These are phyloP conservation scores for Polytrichum formosum DNA, from an alignment of 225 moss, liverwort and hornwort genomes.

Conservation along the genomic window DNA sequence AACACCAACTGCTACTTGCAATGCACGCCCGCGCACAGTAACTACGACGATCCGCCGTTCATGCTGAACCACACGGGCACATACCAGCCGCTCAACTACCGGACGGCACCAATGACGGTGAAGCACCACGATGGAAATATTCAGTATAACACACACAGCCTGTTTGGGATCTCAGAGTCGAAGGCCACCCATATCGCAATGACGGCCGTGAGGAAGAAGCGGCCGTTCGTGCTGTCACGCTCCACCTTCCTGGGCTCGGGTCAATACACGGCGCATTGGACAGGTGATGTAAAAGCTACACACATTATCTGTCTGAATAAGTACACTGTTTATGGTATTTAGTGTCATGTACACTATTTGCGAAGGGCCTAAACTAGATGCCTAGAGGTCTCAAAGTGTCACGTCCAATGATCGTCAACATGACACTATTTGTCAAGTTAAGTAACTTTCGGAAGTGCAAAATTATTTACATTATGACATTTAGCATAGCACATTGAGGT, in stretches of 20 bases:
- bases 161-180: constrained; percentile 57
- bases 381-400: too few species aligned
- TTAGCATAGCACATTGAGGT: too few species aligned
- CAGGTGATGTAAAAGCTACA: constrained; percentile 16
- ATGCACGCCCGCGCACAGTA: constrained; percentile 41
- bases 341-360: too few species aligned
- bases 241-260: constrained; percentile 68
- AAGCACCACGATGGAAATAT: constrained; percentile 45
- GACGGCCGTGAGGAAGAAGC: constrained; percentile 34
- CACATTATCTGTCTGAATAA: too few species aligned
- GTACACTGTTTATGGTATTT: too few species aligned
- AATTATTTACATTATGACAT: too few species aligned
- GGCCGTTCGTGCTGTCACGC: constrained; percentile 57
- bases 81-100: constrained; percentile 20
- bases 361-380: too few species aligned
- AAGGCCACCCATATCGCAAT: constrained; percentile 40
- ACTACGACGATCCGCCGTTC: constrained; percentile 51
- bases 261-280: constrained; percentile 59
- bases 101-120: constrained; percentile 46
- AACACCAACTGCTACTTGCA: constrained; percentile 51
- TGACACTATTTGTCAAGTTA: too few species aligned
- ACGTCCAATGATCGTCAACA: too few species aligned
- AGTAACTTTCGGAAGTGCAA: too few species aligned
- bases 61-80: constrained; percentile 42
- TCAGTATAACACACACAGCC: constrained; percentile 71